Conservation (phyloP, 129 eudicot species). For the Tagetes patula region DNA sequence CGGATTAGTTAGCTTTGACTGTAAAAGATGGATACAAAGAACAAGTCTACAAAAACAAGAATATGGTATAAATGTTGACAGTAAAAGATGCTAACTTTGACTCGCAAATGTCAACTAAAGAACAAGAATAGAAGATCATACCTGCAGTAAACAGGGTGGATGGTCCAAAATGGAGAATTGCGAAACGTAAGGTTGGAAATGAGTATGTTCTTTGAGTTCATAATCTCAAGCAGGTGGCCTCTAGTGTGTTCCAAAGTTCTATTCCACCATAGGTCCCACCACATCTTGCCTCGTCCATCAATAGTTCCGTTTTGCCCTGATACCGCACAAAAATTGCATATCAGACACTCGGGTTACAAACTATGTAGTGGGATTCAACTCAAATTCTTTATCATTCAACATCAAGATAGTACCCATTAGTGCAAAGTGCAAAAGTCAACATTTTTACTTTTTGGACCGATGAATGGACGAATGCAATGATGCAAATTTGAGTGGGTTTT, state of each 20-base stretch:
- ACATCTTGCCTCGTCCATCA: constrained; percentile 95
- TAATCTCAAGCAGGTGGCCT: constrained; percentile 90
- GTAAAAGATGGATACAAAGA: too few species aligned
- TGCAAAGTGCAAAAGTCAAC: constrained; percentile 19
- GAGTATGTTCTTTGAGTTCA: constrained; percentile 74
- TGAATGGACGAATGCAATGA: constrained; percentile 10
- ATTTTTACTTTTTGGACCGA: constrained; percentile 11
- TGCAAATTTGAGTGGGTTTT: constrained; percentile 23
- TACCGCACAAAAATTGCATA: constrained; percentile 20
- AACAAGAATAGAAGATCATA: constrained; percentile 24
- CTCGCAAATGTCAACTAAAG: constrained; percentile 13
- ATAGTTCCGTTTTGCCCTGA: constrained; percentile 87
- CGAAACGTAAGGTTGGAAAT: constrained; percentile 86
- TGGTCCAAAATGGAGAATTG: constrained; percentile 96
- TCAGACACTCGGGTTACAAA: neutral
- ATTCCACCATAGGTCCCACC: constrained; percentile 99
- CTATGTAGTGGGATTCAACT: neutral
- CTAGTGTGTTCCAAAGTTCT: constrained; percentile 91
- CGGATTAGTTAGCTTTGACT: too few species aligned
- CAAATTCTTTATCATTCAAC: constrained; percentile 23
- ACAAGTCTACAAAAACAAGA: too few species aligned
- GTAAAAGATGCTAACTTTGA: constrained; percentile 5
- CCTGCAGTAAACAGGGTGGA: constrained; percentile 99
- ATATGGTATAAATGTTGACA: neutral
- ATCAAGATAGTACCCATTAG: constrained; percentile 29